These are phyloP conservation scores for Tothia fuscella DNA, from an alignment of 2,329 filamentous ascomycete species.

Conservation along the genomic window DNA sequence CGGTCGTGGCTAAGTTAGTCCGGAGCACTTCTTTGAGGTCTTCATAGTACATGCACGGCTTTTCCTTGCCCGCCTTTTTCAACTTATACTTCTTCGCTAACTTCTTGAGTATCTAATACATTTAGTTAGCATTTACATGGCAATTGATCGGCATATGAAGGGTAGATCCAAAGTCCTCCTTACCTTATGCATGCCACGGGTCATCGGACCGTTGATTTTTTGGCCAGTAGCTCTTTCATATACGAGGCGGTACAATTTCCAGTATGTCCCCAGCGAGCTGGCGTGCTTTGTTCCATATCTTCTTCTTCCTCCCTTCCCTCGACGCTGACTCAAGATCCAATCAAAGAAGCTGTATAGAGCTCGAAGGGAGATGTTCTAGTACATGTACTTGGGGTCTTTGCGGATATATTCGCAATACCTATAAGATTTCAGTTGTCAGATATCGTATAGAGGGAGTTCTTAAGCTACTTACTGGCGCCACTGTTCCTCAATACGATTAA, in stretches of 20 bases:
- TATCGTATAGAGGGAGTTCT: constrained; percentile 1
- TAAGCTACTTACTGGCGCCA: constrained; percentile 15
- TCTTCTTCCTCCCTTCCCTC: constrained; percentile 12
- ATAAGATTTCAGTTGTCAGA: constrained; percentile 4
- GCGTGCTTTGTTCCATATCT: constrained; percentile 9
- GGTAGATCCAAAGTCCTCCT: not conserved
- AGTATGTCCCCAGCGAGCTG: constrained; percentile 12
- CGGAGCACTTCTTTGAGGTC: constrained; percentile 15
- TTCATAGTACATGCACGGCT: constrained; percentile 12
- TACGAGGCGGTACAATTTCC: constrained; percentile 11
- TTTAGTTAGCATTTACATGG: not conserved
- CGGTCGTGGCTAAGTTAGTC: constrained; percentile 14
- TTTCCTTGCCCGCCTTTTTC: constrained; percentile 12
- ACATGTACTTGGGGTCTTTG: constrained; percentile 2
- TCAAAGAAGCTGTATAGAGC: constrained; percentile 10
- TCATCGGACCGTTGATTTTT: constrained; percentile 9
- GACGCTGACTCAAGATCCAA: constrained; percentile 8
- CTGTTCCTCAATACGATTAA: constrained; percentile 14
- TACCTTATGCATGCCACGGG: constrained; percentile 11
- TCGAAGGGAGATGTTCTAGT: constrained; percentile 2
- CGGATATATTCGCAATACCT: constrained; percentile 10
- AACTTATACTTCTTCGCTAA: constrained; percentile 15
- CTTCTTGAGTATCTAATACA: constrained; percentile 5
- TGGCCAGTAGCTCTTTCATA: constrained; percentile 11
- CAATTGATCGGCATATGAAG: not conserved